Evolutionary conservation across 225 moss, liverwort and hornwort genomes (phyloP).

Genomic region (Pseudisothecium myosuroides): DNA sequence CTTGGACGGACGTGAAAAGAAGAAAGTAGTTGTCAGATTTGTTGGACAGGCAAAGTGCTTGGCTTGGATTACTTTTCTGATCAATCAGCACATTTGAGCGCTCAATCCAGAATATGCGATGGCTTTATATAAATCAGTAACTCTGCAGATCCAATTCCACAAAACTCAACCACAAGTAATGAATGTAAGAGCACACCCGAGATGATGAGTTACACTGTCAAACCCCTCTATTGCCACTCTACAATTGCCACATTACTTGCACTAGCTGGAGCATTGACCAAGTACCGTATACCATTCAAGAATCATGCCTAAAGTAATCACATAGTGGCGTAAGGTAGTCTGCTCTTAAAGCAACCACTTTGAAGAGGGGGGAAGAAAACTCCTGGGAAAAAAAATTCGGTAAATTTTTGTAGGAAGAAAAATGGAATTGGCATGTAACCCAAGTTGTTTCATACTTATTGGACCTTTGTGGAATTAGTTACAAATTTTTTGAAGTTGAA

Average conservation of each 20-base stretch:
- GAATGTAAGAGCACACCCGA: background rate
- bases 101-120: background rate
- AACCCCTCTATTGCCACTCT: background rate
- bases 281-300: background rate
- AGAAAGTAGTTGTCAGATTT: background rate
- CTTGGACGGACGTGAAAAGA: background rate
- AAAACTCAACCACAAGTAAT: background rate
- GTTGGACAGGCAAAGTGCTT: background rate
- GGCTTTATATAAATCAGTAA: background rate
- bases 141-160: background rate
- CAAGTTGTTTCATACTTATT: background rate
- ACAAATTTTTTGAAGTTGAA: background rate
- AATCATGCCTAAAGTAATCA: background rate
- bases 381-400: accelerated
- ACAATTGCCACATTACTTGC: background rate
- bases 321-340: too few relatives aligned
- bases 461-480: background rate
- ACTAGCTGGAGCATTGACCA: background rate
- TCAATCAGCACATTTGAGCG: background rate
- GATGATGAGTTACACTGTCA: background rate
- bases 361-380: background rate
- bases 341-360: background rate
- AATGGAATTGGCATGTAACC: background rate
- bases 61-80: background rate
- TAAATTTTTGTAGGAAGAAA: too few relatives aligned